phyloP scores from a whole-genome alignment of 192 early-diverging fungal species.

The Coemansia sp. region DNA sequence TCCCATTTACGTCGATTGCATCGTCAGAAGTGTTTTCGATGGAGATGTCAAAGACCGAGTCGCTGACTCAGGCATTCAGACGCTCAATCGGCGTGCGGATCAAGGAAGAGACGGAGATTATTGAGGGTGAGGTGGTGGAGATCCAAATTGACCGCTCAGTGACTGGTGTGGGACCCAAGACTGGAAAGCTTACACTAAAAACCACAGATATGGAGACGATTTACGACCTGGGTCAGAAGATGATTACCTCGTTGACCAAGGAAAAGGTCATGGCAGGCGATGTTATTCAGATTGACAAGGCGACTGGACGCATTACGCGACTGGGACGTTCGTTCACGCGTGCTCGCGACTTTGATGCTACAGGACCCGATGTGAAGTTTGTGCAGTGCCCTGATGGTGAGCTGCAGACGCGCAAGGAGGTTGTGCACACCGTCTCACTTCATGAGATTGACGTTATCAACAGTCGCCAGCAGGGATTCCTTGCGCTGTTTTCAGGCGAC shows the following conservation, averaged over 20 bases:
- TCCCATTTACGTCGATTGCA: slow-evolving; percentile 96
- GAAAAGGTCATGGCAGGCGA: slow-evolving; percentile 97
- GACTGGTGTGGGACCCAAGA: slow-evolving; percentile 89
- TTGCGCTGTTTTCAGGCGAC: slow-evolving; percentile 96
- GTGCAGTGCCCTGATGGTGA: slow-evolving; percentile 99
- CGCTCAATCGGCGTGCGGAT: slow-evolving; percentile 96
- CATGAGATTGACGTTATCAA: slow-evolving; percentile 99
- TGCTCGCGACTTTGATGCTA: slow-evolving; percentile 97
- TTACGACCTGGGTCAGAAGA: slow-evolving; percentile 97
- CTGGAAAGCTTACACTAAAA: slow-evolving; percentile 96
- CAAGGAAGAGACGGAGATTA: slow-evolving; percentile 97
- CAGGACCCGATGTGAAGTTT: slow-evolving; percentile 95
- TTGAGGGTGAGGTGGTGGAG: slow-evolving; percentile 99
- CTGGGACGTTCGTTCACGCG: slow-evolving; percentile 95
- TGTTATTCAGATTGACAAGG: slow-evolving; percentile 98
- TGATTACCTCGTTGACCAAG: slow-evolving; percentile 96
- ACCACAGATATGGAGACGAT: slow-evolving; percentile 99
- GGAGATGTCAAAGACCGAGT: slow-evolving; percentile 98
- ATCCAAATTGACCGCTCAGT: slow-evolving; percentile 93
- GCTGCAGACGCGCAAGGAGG: slow-evolving; percentile 93
- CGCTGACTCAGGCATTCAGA: slow-evolving; percentile 95
- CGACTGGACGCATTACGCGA: slow-evolving; percentile 91
- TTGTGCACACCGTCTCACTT: slow-evolving; percentile 96
- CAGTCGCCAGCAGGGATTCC: slow-evolving; percentile 92
- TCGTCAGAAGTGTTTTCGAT: slow-evolving; percentile 98